These are phyloP conservation scores for Cetraspora pellucida DNA, from an alignment of 192 early-diverging fungal genomes.

Conservation along the genomic window DNA sequence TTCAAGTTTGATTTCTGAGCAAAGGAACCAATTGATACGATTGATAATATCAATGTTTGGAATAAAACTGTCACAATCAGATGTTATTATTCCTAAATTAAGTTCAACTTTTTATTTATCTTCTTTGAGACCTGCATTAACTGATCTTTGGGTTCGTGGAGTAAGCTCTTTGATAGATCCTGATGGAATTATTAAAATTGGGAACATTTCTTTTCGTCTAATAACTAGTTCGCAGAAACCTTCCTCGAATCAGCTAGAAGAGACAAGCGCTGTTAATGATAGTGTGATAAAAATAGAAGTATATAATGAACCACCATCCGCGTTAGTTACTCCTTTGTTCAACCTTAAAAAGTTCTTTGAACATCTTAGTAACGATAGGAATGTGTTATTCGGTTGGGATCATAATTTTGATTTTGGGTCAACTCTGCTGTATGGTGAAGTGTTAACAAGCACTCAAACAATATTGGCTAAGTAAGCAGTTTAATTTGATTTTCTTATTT, in stretches of 20 bases:
- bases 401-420: constrained; percentile 63
- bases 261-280: neutral
- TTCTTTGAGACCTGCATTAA: constrained; percentile 22
- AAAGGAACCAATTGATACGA: neutral
- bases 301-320: constrained; percentile 46
- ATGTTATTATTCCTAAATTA: neutral
- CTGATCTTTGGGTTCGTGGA: neutral
- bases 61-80: neutral
- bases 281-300: constrained; percentile 48
- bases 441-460: constrained; percentile 88
- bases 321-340: constrained; percentile 61
- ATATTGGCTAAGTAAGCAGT: constrained; percentile 78
- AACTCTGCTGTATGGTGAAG: constrained; percentile 74
- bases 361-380: constrained; percentile 50
- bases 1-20: too few relatives aligned
- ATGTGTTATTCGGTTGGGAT: constrained; percentile 34
- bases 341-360: constrained; percentile 53
- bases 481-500: constrained; percentile 12
- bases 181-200: constrained; percentile 14
- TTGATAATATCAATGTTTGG: constrained; percentile 2
- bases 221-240: neutral
- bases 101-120: neutral
- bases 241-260: neutral
- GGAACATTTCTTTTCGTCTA: constrained; percentile 39
- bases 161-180: neutral